Evolutionary conservation across 202 grass and related monocot genomes (phyloP).

Genomic region (Dendrocalamus latiflorus): DNA sequence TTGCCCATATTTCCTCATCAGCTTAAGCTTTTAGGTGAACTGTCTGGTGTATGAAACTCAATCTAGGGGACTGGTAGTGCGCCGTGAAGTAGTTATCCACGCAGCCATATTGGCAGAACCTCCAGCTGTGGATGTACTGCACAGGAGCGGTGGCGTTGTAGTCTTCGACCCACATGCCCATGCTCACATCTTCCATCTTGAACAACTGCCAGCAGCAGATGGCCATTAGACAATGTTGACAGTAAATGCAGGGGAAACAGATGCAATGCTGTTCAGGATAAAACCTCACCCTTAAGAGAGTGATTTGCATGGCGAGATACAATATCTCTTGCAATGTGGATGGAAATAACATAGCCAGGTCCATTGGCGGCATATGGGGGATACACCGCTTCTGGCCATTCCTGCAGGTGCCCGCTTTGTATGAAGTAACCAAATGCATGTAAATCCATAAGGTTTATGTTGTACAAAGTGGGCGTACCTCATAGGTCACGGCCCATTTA

Average conservation of each 20-base stretch:
- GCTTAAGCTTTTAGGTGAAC: no score
- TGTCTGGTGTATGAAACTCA: no score
- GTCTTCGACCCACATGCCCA: constrained; percentile 97
- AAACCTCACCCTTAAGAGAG: constrained; percentile 48
- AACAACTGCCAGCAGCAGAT: constrained; percentile 52
- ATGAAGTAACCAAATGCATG: background rate
- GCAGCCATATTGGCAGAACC: constrained; percentile 83
- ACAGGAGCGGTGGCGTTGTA: constrained; percentile 50
- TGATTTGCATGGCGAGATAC: constrained; percentile 45
- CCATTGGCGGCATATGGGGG: constrained; percentile 88
- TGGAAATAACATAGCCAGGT: constrained; percentile 46
- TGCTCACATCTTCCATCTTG: constrained; percentile 99
- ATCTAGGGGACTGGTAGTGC: constrained; percentile 86
- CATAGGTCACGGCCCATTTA: constrained; percentile 63
- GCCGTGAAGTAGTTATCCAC: constrained; percentile 72
- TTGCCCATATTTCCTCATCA: no score
- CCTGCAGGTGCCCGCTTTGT: constrained; percentile 19
- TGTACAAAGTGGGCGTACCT: no score
- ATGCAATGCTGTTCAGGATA: background rate
- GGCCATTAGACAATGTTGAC: background rate
- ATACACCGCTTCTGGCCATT: constrained; percentile 93
- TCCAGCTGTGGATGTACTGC: constrained; percentile 83
- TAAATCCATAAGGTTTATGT: background rate
- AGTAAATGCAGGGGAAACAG: background rate
- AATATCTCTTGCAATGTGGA: constrained; percentile 53